phyloP scores from a whole-genome alignment of 768 basidiomycete species.

The Auricularia auricula-judae region DNA sequence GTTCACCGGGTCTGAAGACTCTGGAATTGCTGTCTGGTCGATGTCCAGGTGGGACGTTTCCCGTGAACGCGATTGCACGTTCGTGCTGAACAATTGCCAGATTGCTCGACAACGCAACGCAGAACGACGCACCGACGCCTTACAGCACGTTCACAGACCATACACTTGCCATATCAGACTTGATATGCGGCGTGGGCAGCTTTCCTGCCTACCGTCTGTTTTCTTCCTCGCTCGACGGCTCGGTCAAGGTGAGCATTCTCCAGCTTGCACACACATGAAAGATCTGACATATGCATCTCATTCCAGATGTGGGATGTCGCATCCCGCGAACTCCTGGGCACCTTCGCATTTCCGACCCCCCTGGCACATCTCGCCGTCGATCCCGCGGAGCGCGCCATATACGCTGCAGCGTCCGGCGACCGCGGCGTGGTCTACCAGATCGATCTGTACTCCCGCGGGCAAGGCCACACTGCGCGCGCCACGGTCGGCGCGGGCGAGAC shows the following conservation, averaged over 20 bases:
- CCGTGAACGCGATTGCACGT: no score
- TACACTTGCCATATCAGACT: constrained; percentile 78
- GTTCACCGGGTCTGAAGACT: constrained; percentile 84
- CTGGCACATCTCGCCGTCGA: constrained; percentile 68
- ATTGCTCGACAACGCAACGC: constrained; percentile 63
- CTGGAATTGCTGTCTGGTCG: constrained; percentile 81
- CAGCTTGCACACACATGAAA: constrained; percentile 1
- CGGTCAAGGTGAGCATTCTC: constrained; percentile 58
- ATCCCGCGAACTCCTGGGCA: constrained; percentile 64
- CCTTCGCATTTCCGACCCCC: constrained; percentile 77
- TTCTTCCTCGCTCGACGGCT: constrained; percentile 79
- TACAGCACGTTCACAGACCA: constrained; percentile 82
- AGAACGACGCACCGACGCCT: constrained; percentile 64
- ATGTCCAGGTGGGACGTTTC: constrained; percentile 44
- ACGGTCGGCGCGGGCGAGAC: constrained; percentile 61
- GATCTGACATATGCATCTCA: constrained; percentile 5
- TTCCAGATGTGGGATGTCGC: constrained; percentile 74
- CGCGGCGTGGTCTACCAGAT: constrained; percentile 65
- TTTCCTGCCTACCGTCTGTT: constrained; percentile 71
- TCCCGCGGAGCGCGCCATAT: constrained; percentile 76
- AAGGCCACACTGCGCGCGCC: constrained; percentile 56
- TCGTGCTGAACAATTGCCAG: constrained; percentile 24
- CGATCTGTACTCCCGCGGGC: constrained; percentile 54
- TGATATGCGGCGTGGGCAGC: constrained; percentile 65
- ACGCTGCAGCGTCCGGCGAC: constrained; percentile 59